Evolutionary conservation across 208 protist species (phyloP).

Genomic region (Trichomonas vaginalis): DNA sequence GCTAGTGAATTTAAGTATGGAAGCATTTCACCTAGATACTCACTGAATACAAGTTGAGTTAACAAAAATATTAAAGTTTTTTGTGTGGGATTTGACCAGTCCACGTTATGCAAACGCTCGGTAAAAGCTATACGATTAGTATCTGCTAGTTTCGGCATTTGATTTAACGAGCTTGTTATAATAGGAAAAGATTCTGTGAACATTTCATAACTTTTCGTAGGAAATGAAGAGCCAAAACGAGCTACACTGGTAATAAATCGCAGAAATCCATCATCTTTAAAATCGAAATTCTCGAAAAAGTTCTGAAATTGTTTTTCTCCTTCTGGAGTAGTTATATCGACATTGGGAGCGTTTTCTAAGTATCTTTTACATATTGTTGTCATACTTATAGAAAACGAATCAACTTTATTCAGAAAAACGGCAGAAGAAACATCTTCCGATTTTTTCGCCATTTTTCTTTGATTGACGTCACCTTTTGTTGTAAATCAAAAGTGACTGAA

Average conservation of each 20-base stretch:
- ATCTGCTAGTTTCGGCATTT: background rate
- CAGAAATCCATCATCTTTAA: background rate
- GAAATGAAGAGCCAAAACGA: background rate
- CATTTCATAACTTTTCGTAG: background rate
- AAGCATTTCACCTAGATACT: background rate
- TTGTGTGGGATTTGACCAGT: background rate
- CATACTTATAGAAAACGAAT: background rate
- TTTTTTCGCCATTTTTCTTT: background rate
- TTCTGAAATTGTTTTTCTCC: background rate
- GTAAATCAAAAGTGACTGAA: too few relatives aligned
- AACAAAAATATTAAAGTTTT: background rate
- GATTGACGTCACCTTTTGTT: too few relatives aligned
- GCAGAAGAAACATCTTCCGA: background rate
- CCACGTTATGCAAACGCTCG: background rate
- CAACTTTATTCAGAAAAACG: background rate
- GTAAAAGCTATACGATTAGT: background rate
- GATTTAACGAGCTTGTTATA: background rate
- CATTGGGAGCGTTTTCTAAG: background rate
- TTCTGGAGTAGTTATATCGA: background rate
- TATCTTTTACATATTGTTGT: background rate
- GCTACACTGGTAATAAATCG: background rate
- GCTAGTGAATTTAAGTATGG: background rate
- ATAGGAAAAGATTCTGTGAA: background rate
- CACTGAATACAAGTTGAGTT: background rate
- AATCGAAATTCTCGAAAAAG: background rate